These are phyloP conservation scores for Cryphonectria parasitica DNA, from an alignment of 2,329 filamentous ascomycete species.

Conservation along the genomic window DNA sequence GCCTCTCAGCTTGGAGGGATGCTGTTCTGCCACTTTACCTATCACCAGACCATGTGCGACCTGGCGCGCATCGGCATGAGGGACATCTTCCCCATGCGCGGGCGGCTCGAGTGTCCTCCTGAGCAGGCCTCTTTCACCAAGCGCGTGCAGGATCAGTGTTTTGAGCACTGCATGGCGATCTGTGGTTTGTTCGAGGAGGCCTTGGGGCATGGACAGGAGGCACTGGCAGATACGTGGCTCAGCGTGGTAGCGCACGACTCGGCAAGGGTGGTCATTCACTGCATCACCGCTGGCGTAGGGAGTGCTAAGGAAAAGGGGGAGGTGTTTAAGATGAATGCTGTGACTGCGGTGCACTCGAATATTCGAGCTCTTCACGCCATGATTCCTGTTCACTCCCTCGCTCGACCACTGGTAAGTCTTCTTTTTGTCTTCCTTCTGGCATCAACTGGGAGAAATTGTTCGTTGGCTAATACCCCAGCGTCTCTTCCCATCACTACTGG, in stretches of 20 bases:
- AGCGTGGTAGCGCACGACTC: slow-evolving; percentile 28
- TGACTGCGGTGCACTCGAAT: slow-evolving; percentile 21
- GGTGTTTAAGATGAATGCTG: slow-evolving; percentile 13
- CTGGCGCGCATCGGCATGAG: slow-evolving; percentile 24
- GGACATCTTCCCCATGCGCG: slow-evolving; percentile 16
- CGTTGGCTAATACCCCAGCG: background rate
- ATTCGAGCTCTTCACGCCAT: slow-evolving; percentile 28
- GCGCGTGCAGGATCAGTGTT: slow-evolving; percentile 33
- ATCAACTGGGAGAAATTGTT: too few relatives aligned
- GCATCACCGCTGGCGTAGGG: slow-evolving; percentile 10
- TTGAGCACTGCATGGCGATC: slow-evolving; percentile 35
- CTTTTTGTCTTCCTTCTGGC: background rate
- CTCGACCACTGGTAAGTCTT: slow-evolving; percentile 24
- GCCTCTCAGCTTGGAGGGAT: slow-evolving; percentile 29
- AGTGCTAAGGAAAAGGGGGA: slow-evolving; percentile 2
- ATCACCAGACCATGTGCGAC: slow-evolving; percentile 31
- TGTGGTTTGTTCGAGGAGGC: slow-evolving; percentile 34
- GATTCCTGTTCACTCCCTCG: slow-evolving; percentile 26
- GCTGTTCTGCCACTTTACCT: slow-evolving; percentile 28
- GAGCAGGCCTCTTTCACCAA: slow-evolving; percentile 32
- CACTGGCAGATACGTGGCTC: slow-evolving; percentile 28
- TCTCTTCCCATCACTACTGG: background rate
- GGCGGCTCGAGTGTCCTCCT: slow-evolving; percentile 24
- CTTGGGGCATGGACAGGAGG: slow-evolving; percentile 22
- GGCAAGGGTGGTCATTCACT: slow-evolving; percentile 25